Evolutionary conservation across 371 early-diverging fungal genomes (phyloP).

Genomic region (Rhizopus delemar): DNA sequence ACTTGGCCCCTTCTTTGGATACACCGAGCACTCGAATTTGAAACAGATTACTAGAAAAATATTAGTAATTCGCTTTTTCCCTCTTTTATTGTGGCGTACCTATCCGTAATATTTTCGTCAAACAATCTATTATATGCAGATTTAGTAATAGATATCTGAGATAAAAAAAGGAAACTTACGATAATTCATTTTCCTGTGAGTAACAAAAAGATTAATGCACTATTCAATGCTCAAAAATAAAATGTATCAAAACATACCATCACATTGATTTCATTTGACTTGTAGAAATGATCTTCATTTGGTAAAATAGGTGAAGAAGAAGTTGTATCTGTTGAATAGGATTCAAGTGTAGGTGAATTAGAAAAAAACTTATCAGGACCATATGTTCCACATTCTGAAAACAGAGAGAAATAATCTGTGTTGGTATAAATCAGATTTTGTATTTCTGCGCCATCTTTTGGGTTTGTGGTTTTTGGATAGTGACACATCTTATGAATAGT

Average conservation of each 20-base stretch:
- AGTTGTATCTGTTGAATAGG: neutral
- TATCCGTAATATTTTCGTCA: too few species aligned
- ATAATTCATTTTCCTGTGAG: too few species aligned
- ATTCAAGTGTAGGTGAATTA: neutral
- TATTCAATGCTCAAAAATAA: too few species aligned
- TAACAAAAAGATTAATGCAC: too few species aligned
- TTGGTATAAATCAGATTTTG: neutral
- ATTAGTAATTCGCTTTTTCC: neutral
- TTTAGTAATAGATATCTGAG: too few species aligned
- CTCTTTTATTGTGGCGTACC: too few species aligned
- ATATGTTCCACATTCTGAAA: neutral
- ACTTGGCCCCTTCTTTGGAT: constrained; percentile 77
- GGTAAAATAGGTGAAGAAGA: neutral
- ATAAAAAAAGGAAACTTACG: too few species aligned
- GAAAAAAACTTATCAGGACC: neutral
- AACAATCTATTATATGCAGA: too few species aligned
- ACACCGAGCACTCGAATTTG: constrained; percentile 67
- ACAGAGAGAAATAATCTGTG: neutral
- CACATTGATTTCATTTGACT: too few species aligned
- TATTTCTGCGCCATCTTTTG: neutral
- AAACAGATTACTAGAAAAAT: neutral
- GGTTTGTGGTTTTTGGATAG: neutral
- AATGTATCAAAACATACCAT: too few species aligned
- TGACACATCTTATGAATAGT: neutral
- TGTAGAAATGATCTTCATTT: neutral